These are phyloP conservation scores for Tetrahymena elliotti DNA, from an alignment of 73 alveolate species.

Conservation along the genomic window DNA sequence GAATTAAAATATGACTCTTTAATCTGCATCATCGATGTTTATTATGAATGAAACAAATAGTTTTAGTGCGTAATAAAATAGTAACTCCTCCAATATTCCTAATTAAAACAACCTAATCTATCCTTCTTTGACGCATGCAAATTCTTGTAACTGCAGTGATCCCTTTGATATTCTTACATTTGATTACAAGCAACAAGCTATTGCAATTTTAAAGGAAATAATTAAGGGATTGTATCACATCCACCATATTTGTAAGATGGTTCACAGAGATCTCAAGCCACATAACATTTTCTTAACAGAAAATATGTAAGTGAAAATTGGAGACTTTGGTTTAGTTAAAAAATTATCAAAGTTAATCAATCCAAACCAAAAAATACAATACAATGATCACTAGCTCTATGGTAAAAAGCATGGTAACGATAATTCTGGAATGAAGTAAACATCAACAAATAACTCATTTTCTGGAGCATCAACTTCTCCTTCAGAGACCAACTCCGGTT, in stretches of 20 bases:
- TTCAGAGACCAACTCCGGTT: background rate
- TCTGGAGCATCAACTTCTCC: background rate
- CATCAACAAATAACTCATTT: background rate
- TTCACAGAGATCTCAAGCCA: conserved; percentile 39
- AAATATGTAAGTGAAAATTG: conserved; percentile 17
- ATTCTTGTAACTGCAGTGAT: background rate
- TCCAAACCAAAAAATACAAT: background rate
- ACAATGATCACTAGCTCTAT: background rate
- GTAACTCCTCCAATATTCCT: background rate
- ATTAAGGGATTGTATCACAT: conserved; percentile 22
- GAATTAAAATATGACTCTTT: background rate
- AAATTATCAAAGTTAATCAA: background rate
- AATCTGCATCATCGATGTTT: background rate
- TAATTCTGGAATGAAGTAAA: background rate
- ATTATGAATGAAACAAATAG: background rate
- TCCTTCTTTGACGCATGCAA: background rate
- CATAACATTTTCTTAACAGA: conserved; percentile 21
- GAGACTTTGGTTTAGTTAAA: conserved; percentile 33
- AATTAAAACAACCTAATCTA: background rate
- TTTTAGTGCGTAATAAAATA: background rate
- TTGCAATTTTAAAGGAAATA: background rate
- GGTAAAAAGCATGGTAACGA: background rate
- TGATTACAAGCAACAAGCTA: conserved; percentile 3
- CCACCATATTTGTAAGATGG: conserved; percentile 23
- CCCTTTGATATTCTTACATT: background rate